These are phyloP conservation scores for Pseudogymnoascus sp. DNA, from an alignment of 2,329 filamentous ascomycete species.

Conservation along the genomic window DNA sequence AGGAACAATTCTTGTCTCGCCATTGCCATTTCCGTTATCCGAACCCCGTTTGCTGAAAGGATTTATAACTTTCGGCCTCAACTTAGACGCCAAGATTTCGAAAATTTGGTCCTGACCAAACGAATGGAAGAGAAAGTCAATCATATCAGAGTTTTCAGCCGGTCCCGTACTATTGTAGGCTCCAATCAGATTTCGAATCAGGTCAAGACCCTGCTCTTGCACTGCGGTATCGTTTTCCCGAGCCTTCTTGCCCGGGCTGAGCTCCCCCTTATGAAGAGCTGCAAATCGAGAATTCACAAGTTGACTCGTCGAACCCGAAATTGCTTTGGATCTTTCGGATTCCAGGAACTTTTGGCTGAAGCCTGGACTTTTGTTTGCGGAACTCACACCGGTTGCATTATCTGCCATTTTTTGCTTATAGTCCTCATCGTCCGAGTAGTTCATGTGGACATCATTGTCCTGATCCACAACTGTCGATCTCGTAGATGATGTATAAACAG, in stretches of 20 bases:
- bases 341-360: background rate
- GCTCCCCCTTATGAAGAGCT: constrained; percentile 54
- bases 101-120: constrained; percentile 74
- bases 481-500: constrained; percentile 10
- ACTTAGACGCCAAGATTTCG: constrained; percentile 69
- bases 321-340: constrained; percentile 7
- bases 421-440: constrained; percentile 36
- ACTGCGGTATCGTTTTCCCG: constrained; percentile 74
- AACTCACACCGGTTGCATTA: background rate
- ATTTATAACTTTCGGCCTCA: constrained; percentile 53
- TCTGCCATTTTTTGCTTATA: constrained; percentile 7
- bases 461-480: constrained; percentile 31
- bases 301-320: constrained; percentile 29
- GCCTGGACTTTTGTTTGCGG: background rate
- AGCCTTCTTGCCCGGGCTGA: constrained; percentile 58
- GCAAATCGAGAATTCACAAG: constrained; percentile 43
- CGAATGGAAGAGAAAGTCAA: constrained; percentile 71
- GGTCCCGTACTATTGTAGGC: constrained; percentile 42
- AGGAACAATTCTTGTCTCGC: constrained; percentile 44
- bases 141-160: constrained; percentile 59
- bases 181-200: constrained; percentile 83
- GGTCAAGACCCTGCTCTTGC: constrained; percentile 83
- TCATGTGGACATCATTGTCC: constrained; percentile 53
- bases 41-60: constrained; percentile 40
- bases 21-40: constrained; percentile 18